phyloP scores from a whole-genome alignment of 2,329 filamentous ascomycete species.

The Fusarium sacchari region DNA sequence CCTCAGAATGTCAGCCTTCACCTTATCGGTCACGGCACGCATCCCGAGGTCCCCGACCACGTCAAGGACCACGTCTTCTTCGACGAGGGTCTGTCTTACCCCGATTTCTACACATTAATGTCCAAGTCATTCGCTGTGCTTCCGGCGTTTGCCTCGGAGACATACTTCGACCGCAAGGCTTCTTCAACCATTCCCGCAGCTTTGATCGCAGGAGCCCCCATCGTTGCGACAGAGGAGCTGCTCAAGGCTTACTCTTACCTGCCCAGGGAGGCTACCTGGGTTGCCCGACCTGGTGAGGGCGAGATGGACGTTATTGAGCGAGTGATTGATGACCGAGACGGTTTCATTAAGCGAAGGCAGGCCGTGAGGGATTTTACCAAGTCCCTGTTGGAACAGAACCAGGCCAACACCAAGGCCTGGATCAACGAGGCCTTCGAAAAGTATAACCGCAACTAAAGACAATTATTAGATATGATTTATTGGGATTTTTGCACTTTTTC shows the following conservation, averaged over 20 bases:
- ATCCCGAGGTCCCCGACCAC: constrained; percentile 37
- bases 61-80: constrained; percentile 39
- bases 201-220: constrained; percentile 42
- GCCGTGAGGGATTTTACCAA: constrained; percentile 26
- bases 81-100: constrained; percentile 41
- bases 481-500: constrained; percentile 18
- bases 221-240: constrained; percentile 41
- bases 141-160: constrained; percentile 42
- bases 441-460: constrained; percentile 7
- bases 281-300: constrained; percentile 36
- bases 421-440: constrained; percentile 26
- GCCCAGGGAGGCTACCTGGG: constrained; percentile 40
- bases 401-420: constrained; percentile 35
- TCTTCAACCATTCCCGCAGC: constrained; percentile 44
- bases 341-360: constrained; percentile 34
- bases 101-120: constrained; percentile 41
- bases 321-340: constrained; percentile 36
- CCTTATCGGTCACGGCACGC: constrained; percentile 41
- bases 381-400: constrained; percentile 32
- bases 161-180: constrained; percentile 44
- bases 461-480: constrained; percentile 25
- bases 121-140: constrained; percentile 38
- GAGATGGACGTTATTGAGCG: constrained; percentile 44
- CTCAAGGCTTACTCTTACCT: constrained; percentile 42
- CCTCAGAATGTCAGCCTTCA: constrained; percentile 38